Base-by-base conservation (phyloP, 2,329 filamentous ascomycete species). In the Pestalotiopsis sp. region DNA sequence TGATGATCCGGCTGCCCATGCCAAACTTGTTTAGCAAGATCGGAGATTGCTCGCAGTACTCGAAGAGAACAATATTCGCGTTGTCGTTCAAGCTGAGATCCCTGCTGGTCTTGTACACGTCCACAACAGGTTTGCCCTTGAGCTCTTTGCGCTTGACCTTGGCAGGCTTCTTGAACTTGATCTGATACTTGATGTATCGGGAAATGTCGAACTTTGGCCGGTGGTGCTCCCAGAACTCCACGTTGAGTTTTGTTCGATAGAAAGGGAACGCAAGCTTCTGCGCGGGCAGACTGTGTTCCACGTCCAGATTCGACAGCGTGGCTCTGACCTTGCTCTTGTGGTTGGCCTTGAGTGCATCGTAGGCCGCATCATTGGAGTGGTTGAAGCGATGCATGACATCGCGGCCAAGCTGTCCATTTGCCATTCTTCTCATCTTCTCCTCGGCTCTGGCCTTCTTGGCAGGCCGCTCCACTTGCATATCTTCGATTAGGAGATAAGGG, bases 321-420 rank as follows among this genome's bases (percentile, higher is more conserved):
- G 94, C 96, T 72, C 96, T 90, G 69, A 99, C 93, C 80, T 97
- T 98, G 85, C 93, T 94, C 81, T 97, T 94, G 76, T 97, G 94
- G 76, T 98, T 98, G 79, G 97, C 94, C 80, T 98, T 98, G 58
- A 99, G 87, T 69, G 94, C 89, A 76, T 98, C 94, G 78, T 99
- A 99, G 1, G 94, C 94, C 68, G 96, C 92, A 75, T 99, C 96
- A 71, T 98, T 98, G 38, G 94, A 97, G 68, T 97, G 92, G 77
- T 98, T 98, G 85, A 97, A 99, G 56, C 95, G 91, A 72, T 91
- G 88, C 48, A 88, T 88, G 44, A 97, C 86, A 67, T 93, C 90
- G 66, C 91, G 92, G 3, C 90, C 89, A 56, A 94, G 81, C 64
- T 89, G 91, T 17, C 90, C 89, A 67, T 88, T 91, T 7, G 87